Evolutionary conservation across 129 eudicot species (phyloP).

Genomic region (Flaveria bidentis): DNA sequence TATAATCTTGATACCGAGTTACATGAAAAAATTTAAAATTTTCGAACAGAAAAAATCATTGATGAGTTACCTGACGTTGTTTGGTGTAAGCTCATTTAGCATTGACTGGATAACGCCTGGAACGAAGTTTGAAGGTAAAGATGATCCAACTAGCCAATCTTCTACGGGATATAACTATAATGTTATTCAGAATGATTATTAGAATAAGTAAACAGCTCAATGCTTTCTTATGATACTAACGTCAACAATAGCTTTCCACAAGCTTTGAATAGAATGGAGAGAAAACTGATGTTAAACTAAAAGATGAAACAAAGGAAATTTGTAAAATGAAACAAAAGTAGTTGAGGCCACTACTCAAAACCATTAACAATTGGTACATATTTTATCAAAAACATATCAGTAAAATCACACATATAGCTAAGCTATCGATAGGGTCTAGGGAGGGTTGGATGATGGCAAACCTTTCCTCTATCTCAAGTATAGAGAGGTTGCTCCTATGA

Average conservation of each 20-base stretch:
- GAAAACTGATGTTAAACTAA: not conserved
- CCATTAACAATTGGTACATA: not conserved
- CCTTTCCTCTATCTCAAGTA: too few species aligned
- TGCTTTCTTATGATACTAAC: conserved; percentile 6
- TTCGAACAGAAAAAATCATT: conserved; percentile 5
- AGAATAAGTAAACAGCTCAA: conserved; percentile 15
- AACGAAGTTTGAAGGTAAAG: conserved; percentile 67
- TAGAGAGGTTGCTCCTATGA: too few species aligned
- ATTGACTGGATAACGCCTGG: conserved; percentile 60
- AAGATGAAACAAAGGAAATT: not conserved
- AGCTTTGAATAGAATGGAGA: conserved; percentile 9
- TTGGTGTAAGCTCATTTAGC: conserved; percentile 68
- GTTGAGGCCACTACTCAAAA: not conserved
- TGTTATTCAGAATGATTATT: conserved; percentile 19
- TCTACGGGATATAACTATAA: conserved; percentile 75
- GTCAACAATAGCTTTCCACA: conserved; percentile 11
- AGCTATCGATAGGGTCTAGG: too few species aligned
- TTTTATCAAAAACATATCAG: not conserved
- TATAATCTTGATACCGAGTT: conserved; percentile 3
- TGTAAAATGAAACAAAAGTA: not conserved
- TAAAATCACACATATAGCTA: too few species aligned
- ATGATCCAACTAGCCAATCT: conserved; percentile 93
- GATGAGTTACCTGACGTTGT: conserved; percentile 66
- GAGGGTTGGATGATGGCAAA: too few species aligned
- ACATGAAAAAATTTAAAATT: conserved; percentile 14